Base-by-base conservation (phyloP, 2,329 filamentous ascomycete species). In the Westerdykella sp. region DNA sequence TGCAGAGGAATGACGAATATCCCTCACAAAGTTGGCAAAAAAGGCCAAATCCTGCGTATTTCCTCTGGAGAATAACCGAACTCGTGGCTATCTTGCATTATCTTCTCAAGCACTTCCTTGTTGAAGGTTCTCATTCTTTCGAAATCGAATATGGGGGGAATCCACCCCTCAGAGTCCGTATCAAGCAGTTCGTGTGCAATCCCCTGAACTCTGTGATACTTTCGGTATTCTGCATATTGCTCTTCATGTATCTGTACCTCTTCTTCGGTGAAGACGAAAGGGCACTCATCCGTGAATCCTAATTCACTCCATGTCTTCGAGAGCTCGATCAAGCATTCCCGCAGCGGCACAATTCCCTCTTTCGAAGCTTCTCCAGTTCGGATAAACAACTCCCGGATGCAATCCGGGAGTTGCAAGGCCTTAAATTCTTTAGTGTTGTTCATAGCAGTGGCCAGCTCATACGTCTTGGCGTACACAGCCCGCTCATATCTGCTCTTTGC, bases 121-220 rank as follows among this genome's bases (percentile, higher is more conserved):
- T 63, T 67, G 39, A 54, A 48, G 23, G 42, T 35, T 45, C 49
- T 45, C 15, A 34, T 39, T 25, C 21, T 42, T n/a, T 30, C 43
- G 32, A 60, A 51, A 48, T 68, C 60, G 25, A 64, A 6, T 21
- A 56, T 45, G 11, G 62, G 65, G 5, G 56, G 35, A 11, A 67
- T 51, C 62, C 64, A 70, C 10, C 63, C 64, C 37, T 69, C 65
- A 0, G 51, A 51, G 51, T 69, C 66, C 0, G 64, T 64, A 40
- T 49, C 47, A 4, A 69, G 49, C 37, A 48, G 49, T 34, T 62
- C 51, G 39, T 48, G 41, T 3, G 56, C 64, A 28, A 65, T 31
- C 34, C 57, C 49, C 14, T 57, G 56, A 22, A 61, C 37, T 13
- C 50, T 39, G 40, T 64, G 45, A 51, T 51, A 62, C 15, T 50